Conservation (phyloP, 2,329 filamentous ascomycete genomes). For the Conoideocrella luteorostrata region DNA sequence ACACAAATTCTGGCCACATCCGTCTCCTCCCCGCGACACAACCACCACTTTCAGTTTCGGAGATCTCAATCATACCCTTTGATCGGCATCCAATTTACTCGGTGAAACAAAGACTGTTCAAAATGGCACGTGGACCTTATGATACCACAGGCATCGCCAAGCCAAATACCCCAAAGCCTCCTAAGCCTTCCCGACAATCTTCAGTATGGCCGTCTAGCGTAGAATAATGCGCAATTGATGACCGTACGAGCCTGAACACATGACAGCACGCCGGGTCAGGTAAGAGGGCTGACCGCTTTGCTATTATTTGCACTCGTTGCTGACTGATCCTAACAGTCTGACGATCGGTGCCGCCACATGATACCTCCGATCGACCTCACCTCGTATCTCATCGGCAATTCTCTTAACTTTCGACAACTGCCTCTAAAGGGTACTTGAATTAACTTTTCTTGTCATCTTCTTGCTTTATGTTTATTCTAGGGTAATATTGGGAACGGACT, state of each 20-base stretch:
- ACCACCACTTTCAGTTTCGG: neutral
- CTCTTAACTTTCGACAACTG: neutral
- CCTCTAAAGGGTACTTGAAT: conserved; percentile 5
- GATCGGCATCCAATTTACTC: too few species aligned
- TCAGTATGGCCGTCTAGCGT: neutral
- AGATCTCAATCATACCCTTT: too few species aligned
- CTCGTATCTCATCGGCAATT: neutral
- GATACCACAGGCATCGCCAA: conserved; percentile 31
- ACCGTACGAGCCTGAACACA: too few species aligned
- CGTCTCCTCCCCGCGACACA: neutral
- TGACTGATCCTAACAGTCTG: neutral
- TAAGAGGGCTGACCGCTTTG: neutral
- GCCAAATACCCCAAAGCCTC: conserved; percentile 28
- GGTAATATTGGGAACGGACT: conserved; percentile 2
- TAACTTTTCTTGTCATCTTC: neutral
- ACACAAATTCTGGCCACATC: neutral
- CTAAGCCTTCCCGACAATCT: conserved; percentile 19
- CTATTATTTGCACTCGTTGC: too few species aligned
- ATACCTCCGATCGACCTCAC: neutral
- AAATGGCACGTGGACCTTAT: conserved; percentile 31
- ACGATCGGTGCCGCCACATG: conserved; percentile 11
- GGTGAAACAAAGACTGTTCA: neutral
- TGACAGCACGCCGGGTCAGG: too few species aligned
- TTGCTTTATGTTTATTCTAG: neutral
- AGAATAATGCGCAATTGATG: too few species aligned